Evolutionary conservation across 257 asterid species (phyloP).

Genomic region (Anisodus acutangulus): DNA sequence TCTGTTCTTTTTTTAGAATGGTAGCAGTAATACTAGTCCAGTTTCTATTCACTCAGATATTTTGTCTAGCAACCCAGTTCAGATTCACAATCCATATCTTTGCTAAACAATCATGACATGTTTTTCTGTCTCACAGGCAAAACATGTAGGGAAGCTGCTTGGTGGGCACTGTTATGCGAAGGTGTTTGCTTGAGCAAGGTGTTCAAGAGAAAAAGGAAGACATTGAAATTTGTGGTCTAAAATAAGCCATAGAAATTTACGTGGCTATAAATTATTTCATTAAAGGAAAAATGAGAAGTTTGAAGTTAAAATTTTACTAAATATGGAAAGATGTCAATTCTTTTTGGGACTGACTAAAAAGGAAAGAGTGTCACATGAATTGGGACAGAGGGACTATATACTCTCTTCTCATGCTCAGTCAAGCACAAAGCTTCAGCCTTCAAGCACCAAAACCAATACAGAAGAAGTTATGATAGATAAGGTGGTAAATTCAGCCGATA

Average conservation of each 20-base stretch:
- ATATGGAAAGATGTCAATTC: too few relatives aligned
- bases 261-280: too few relatives aligned
- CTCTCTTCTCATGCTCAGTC: background rate
- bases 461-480: background rate
- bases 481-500: background rate
- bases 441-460: background rate
- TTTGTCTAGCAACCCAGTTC: background rate
- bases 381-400: too few relatives aligned
- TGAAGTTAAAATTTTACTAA: too few relatives aligned
- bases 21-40: background rate
- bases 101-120: background rate
- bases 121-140: background rate
- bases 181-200: too few relatives aligned
- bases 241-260: too few relatives aligned
- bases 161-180: background rate
- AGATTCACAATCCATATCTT: background rate
- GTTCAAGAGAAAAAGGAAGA: too few relatives aligned
- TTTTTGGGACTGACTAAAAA: too few relatives aligned
- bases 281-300: too few relatives aligned
- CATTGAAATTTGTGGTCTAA: too few relatives aligned
- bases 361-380: too few relatives aligned
- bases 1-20: background rate
- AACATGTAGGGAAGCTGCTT: conserved; percentile 5
- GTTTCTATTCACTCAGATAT: background rate
- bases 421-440: background rate